Conservation (phyloP, 257 asterid species). For the Jacaranda copaia region DNA sequence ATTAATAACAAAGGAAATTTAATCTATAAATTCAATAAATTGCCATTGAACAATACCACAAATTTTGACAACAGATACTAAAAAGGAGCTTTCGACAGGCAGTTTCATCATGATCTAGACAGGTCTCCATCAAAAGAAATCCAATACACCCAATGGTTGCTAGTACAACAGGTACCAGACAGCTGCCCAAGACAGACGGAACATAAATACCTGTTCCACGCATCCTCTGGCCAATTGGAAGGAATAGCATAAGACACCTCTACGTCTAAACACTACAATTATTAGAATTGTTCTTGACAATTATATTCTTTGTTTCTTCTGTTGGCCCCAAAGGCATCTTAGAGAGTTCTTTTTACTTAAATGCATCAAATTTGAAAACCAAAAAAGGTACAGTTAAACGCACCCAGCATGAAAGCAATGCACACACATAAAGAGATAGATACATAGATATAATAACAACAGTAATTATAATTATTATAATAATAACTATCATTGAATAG, state of each 20-base stretch:
- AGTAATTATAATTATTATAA: background rate
- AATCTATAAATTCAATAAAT: too few species aligned
- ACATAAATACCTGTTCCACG: background rate
- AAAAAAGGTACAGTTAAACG: background rate
- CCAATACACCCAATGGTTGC: too few species aligned
- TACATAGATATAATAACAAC: background rate
- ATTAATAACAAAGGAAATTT: too few species aligned
- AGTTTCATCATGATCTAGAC: background rate
- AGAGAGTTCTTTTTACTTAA: background rate
- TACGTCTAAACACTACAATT: background rate
- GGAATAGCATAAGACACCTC: background rate
- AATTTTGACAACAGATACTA: background rate
- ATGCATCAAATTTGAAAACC: background rate
- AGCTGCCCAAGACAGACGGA: background rate
- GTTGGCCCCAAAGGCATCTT: background rate
- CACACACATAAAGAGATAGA: too few species aligned
- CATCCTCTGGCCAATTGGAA: constrained; percentile 8
- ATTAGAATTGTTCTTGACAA: background rate
- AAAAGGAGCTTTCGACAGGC: background rate
- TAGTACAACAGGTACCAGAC: background rate
- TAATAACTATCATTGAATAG: too few species aligned
- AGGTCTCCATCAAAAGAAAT: background rate
- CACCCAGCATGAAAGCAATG: background rate
- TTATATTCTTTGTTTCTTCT: constrained; percentile 9
- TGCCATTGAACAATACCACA: too few species aligned